phyloP scores from a whole-genome alignment of 768 basidiomycete species.

The Agrocybe praecox region DNA sequence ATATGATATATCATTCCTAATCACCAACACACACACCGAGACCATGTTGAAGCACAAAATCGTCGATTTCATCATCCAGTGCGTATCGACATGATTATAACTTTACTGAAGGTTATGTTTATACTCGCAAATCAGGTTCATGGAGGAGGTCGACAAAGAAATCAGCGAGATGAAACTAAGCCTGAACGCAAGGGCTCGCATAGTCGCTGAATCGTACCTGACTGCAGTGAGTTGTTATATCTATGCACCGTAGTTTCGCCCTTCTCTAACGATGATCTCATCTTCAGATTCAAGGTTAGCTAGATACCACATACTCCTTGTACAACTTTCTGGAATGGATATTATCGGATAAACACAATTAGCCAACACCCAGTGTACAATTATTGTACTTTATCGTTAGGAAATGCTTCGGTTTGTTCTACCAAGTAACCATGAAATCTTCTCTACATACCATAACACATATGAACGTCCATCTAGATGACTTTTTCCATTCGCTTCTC shows the following conservation, averaged over 20 bases:
- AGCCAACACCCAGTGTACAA: neutral
- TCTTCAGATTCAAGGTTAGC: slow-evolving; percentile 11
- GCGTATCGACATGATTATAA: slow-evolving; percentile 22
- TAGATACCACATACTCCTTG: slow-evolving; percentile 3
- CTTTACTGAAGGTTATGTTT: neutral
- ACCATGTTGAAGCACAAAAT: slow-evolving; percentile 99
- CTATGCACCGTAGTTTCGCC: neutral
- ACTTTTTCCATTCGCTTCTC: slow-evolving; percentile 25
- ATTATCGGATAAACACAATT: neutral
- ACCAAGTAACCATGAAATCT: no score
- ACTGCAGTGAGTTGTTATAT: slow-evolving; percentile 63
- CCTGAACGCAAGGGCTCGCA: slow-evolving; percentile 94
- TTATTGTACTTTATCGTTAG: slow-evolving; percentile 9
- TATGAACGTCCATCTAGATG: neutral
- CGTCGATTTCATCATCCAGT: slow-evolving; percentile 99
- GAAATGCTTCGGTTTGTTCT: no score
- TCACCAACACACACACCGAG: slow-evolving; percentile 95
- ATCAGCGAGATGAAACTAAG: slow-evolving; percentile 99
- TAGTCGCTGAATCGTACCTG: slow-evolving; percentile 95
- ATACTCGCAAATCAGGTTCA: slow-evolving; percentile 61
- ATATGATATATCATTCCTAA: slow-evolving; percentile 97
- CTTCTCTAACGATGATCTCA: neutral
- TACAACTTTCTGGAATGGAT: neutral
- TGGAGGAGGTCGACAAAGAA: slow-evolving; percentile 99
- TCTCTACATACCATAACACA: neutral